phyloP scores from a whole-genome alignment of 2,329 filamentous ascomycete genomes.

The Aspergillus latus region DNA sequence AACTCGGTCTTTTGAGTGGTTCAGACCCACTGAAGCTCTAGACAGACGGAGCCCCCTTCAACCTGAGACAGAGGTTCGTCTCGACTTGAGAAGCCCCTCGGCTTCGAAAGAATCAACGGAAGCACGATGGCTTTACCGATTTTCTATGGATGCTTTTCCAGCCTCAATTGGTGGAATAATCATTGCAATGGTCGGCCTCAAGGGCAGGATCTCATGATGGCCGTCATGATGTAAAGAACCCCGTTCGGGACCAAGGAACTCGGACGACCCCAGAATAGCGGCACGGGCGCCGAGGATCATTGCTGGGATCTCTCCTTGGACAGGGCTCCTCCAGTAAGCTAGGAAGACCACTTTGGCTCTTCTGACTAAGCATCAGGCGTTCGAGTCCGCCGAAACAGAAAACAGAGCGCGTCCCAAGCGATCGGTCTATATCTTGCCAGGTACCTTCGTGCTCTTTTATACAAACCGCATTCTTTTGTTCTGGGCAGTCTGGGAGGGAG shows the following conservation, averaged over 20 bases:
- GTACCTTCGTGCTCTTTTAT: neutral
- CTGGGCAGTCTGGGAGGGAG: neutral
- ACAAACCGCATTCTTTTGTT: neutral
- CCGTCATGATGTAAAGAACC: slow-evolving; percentile 23
- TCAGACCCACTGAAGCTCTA: slow-evolving; percentile 14
- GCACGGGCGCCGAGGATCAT: neutral
- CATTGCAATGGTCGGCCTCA: neutral
- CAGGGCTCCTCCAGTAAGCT: neutral
- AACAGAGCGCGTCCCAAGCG: slow-evolving; percentile 8
- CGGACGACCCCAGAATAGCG: neutral
- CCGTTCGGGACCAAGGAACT: slow-evolving; percentile 19
- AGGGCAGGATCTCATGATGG: slow-evolving; percentile 16
- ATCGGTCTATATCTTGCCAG: neutral
- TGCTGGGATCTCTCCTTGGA: neutral
- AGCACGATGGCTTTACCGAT: neutral
- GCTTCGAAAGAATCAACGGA: neutral
- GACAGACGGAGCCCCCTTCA: slow-evolving; percentile 1
- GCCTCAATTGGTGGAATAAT: neutral
- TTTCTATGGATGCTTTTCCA: neutral
- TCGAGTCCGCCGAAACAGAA: slow-evolving; percentile 6
- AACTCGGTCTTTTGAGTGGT: neutral
- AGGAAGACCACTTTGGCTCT: neutral
- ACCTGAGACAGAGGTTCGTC: neutral
- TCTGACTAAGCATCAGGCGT: slow-evolving; percentile 2
- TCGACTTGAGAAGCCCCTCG: neutral